Base-by-base conservation (phyloP, 164 flowering plant genomes). In the Nelumbo lutea region DNA sequence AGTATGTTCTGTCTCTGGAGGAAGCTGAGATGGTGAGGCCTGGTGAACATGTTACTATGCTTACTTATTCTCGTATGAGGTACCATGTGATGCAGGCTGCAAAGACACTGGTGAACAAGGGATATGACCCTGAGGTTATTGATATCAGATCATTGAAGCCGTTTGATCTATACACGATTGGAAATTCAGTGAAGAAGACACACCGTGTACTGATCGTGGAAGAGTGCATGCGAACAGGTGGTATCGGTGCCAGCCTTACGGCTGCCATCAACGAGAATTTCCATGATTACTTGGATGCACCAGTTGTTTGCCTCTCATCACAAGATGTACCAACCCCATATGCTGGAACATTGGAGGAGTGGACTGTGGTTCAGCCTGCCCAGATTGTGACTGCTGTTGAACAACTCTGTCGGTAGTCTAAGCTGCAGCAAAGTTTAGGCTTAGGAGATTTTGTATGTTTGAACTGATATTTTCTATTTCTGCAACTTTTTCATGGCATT, bases 11-110 rank as follows among this genome's bases (percentile, higher is more conserved):
- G 6, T 83, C 84, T 39, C 82, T 91, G 1, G 97, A 91, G 78
- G 94, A 90, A 78, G 96, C 97, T 8, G 97, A 91, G 83, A 91
- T 90, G 97, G 96, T 91, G 51, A 82, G 96, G 78, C 97, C 97
- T 0, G 96, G 97, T 44, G 92, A 90, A 77, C 88, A 91, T 62
- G 79, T 88, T 27, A 91, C 97, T 0, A 90, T 91, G 45, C 73
- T 90, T 38, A 91, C 97, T 9, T 91, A 91, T 73, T 91, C 97
- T 6, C 77, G 97, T 70, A 91, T 91, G 97, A 85, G 97, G 75
- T 91, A 91, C 77, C 96, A 91, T 64, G 97, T 89, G 62, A 89
- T 88, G 93, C 96, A 91, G 78, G 97, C 97, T 53, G 96, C 89
- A 6, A 90, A 91, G 77, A 90, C 94, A 14, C 77, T 91, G 72